Evolutionary conservation across 2,329 filamentous ascomycete genomes (phyloP).

Genomic region (Niveomyces coronatus): DNA sequence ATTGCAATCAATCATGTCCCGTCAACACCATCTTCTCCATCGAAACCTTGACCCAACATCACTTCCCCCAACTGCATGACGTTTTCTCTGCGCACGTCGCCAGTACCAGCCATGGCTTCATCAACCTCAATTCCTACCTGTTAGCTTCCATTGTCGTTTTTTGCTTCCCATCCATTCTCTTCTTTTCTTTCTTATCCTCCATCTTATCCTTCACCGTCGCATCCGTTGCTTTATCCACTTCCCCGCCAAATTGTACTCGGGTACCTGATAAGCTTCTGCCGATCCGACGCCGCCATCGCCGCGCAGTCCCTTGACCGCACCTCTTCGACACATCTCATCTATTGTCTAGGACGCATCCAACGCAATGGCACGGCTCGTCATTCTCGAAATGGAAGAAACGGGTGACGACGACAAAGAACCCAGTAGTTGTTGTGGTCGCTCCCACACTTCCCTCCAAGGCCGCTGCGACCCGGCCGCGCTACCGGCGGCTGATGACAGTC

Average conservation of each 20-base stretch:
- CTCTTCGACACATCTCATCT: background rate
- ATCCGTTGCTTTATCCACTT: background rate
- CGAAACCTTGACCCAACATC: background rate
- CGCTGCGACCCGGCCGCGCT: slow-evolving; percentile 9
- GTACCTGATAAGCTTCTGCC: background rate
- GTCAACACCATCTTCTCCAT: no score
- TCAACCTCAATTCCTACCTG: slow-evolving; percentile 1
- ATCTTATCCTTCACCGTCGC: background rate
- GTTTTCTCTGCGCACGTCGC: background rate
- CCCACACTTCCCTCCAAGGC: slow-evolving; percentile 1
- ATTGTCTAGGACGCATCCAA: background rate
- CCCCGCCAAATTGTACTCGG: background rate
- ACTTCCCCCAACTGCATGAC: background rate
- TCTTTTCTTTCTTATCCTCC: background rate
- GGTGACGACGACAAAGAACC: slow-evolving; percentile 7
- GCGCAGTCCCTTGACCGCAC: background rate
- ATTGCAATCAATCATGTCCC: no score
- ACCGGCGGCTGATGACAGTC: slow-evolving; percentile 1
- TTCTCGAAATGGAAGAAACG: slow-evolving; percentile 15
- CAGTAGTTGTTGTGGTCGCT: slow-evolving; percentile 1
- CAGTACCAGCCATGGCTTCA: slow-evolving; percentile 2
- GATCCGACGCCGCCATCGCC: background rate
- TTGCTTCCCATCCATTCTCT: background rate
- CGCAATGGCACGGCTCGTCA: slow-evolving; percentile 15
- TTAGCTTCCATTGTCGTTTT: background rate